Evolutionary conservation across 1,284 basidiomycete species (phyloP).

Genomic region (Afroboletus lepidellus): DNA sequence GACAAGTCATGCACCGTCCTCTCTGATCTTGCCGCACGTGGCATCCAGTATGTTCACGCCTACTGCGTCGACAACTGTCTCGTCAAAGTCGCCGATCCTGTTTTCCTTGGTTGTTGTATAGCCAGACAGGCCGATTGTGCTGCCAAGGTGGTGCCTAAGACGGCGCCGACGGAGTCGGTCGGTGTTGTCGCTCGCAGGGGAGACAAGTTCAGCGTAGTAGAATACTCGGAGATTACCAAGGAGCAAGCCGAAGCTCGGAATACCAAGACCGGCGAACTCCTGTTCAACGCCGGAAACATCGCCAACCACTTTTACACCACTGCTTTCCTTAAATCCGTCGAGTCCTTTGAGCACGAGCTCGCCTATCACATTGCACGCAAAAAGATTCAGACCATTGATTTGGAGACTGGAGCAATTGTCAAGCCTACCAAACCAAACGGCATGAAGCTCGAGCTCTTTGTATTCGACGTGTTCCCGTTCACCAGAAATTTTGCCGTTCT

Average conservation of each 20-base stretch:
- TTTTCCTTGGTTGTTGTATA: constrained; percentile 95
- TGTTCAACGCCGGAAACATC: constrained; percentile 96
- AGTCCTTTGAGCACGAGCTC: constrained; percentile 85
- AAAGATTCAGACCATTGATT: constrained; percentile 88
- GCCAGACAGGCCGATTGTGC: constrained; percentile 84
- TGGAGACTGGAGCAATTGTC: constrained; percentile 60
- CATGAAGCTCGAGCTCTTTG: constrained; percentile 99
- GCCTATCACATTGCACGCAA: constrained; percentile 98
- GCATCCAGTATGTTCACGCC: constrained; percentile 87
- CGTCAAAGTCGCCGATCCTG: constrained; percentile 94
- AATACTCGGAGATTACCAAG: constrained; percentile 94
- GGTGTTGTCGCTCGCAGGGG: constrained; percentile 89
- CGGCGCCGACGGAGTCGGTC: constrained; percentile 85
- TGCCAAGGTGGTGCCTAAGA: constrained; percentile 95
- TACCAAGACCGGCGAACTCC: constrained; percentile 68
- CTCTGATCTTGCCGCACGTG: constrained; percentile 76
- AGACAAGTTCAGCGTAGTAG: constrained; percentile 87
- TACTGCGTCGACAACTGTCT: constrained; percentile 99
- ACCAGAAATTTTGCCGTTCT: constrained; percentile 83
- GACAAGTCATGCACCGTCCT: constrained; percentile 74
- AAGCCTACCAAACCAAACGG: constrained; percentile 94
- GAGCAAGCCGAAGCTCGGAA: constrained; percentile 83
- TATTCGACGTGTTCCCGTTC: constrained; percentile 99
- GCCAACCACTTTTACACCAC: constrained; percentile 98
- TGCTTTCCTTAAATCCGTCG: constrained; percentile 77